Evolutionary conservation across 148 eudicot species (phyloP).

Genomic region (Cornus suecica): DNA sequence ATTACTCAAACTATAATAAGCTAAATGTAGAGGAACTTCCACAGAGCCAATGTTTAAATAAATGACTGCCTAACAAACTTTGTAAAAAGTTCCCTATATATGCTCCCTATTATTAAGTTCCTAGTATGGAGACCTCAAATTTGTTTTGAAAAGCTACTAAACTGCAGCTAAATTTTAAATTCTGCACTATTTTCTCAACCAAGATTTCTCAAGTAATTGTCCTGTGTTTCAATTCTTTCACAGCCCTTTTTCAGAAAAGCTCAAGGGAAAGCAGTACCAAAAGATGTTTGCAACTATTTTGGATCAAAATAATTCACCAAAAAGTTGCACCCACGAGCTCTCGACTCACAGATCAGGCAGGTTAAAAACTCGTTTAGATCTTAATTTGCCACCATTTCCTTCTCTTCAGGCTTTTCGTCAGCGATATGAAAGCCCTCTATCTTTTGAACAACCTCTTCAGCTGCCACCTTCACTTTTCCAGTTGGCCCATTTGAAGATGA

Average conservation of each 20-base stretch:
- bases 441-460: constrained; percentile 49
- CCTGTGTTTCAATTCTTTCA: too few relatives aligned
- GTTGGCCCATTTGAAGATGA: constrained; percentile 29
- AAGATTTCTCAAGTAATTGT: too few relatives aligned
- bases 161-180: too few relatives aligned
- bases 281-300: not conserved
- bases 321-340: constrained; percentile 1
- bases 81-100: too few relatives aligned
- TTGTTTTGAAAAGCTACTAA: too few relatives aligned
- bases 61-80: too few relatives aligned
- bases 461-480: constrained; percentile 39
- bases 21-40: too few relatives aligned
- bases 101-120: too few relatives aligned
- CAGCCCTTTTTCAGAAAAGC: not conserved
- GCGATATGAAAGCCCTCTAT: constrained; percentile 48
- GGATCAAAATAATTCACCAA: not conserved
- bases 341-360: not conserved
- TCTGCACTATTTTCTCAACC: too few relatives aligned
- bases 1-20: too few relatives aligned
- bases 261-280: not conserved
- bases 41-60: too few relatives aligned
- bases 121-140: too few relatives aligned
- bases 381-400: constrained; percentile 34
- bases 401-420: constrained; percentile 38
- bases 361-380: not conserved